A percentile compares a stretch with the other conserved stretches of the same genome.
phyloP scores from a whole-genome alignment of 352 stramenopile species.

The Achlya hypogyna region DNA sequence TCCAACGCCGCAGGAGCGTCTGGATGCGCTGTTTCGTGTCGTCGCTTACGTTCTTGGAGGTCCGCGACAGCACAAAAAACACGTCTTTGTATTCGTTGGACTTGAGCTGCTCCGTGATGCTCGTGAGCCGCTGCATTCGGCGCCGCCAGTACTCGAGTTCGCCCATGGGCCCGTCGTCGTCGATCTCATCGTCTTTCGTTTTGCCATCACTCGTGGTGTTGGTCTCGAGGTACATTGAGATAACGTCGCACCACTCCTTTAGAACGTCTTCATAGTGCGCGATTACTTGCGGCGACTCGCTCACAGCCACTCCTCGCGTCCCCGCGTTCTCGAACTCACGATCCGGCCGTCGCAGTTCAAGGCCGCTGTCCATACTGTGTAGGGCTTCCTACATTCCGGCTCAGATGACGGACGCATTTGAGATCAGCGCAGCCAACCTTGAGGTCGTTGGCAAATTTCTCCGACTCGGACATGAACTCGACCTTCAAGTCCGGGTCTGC shows the following conservation, averaged over 20 bases:
- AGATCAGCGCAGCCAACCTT: constrained; percentile 29
- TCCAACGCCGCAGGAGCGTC: constrained; percentile 92
- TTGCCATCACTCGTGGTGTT: constrained; percentile 56
- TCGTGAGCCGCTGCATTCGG: constrained; percentile 97
- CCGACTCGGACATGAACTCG: constrained; percentile 92
- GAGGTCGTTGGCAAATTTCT: constrained; percentile 90
- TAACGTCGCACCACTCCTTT: constrained; percentile 95
- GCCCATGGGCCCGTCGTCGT: constrained; percentile 90
- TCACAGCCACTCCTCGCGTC: constrained; percentile 37
- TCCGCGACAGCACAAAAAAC: constrained; percentile 85
- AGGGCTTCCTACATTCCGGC: constrained; percentile 60
- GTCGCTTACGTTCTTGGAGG: constrained; percentile 76
- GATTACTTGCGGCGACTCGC: constrained; percentile 86
- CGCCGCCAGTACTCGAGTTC: constrained; percentile 96
- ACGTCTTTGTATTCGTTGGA: constrained; percentile 94
- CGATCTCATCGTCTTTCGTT: constrained; percentile 53
- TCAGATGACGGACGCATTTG: neutral
- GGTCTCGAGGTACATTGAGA: constrained; percentile 90
- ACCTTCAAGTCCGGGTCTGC: constrained; percentile 86
- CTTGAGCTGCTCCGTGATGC: constrained; percentile 97
- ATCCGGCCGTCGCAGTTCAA: constrained; percentile 87
- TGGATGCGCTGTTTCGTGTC: constrained; percentile 91
- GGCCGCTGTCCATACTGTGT: constrained; percentile 91
- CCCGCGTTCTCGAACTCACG: constrained; percentile 41
- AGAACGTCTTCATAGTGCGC: constrained; percentile 93